Evolutionary conservation across 1,139 yeast species (phyloP).

Genomic region (Nakaseomyces bracarensis): DNA sequence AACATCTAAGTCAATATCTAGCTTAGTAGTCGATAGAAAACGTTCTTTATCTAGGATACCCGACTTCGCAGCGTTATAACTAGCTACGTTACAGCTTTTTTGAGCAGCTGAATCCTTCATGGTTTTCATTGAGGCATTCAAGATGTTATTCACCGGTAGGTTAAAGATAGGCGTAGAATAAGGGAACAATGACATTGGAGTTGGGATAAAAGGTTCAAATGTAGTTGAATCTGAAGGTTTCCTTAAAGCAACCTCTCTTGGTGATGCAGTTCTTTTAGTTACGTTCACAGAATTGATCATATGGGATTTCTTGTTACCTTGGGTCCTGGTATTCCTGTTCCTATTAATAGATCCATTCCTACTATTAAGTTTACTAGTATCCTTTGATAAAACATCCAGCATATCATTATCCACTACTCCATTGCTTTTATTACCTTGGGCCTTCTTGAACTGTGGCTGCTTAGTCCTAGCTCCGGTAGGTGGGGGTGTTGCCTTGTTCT

Average conservation of each 20-base stretch:
- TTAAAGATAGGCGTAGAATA: constrained; percentile 4
- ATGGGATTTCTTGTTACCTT: neutral
- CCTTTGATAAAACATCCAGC: constrained; percentile 1
- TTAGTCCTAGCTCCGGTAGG: neutral
- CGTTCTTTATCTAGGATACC: constrained; percentile 19
- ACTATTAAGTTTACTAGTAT: neutral
- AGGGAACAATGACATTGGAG: neutral
- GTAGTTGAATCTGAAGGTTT: neutral
- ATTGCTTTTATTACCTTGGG: constrained; percentile 1
- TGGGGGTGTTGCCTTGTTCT: neutral
- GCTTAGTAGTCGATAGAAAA: constrained; percentile 17
- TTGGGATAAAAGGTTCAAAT: constrained; percentile 1
- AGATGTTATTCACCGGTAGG: neutral
- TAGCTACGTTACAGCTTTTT: neutral
- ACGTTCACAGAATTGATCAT: neutral
- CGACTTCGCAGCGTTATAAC: neutral
- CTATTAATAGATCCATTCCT: neutral
- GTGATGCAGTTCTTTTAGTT: neutral
- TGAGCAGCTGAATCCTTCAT: neutral
- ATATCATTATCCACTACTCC: constrained; percentile 5
- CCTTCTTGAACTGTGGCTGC: constrained; percentile 8
- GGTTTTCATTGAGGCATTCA: neutral
- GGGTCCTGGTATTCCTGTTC: neutral
- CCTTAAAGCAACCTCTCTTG: constrained; percentile 3
- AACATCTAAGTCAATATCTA: constrained; percentile 14